Percentiles rank a stretch among this genome's conserved stretches.
Conservation (phyloP, 1,284 basidiomycete species). For the Rugosomyces carneus region DNA sequence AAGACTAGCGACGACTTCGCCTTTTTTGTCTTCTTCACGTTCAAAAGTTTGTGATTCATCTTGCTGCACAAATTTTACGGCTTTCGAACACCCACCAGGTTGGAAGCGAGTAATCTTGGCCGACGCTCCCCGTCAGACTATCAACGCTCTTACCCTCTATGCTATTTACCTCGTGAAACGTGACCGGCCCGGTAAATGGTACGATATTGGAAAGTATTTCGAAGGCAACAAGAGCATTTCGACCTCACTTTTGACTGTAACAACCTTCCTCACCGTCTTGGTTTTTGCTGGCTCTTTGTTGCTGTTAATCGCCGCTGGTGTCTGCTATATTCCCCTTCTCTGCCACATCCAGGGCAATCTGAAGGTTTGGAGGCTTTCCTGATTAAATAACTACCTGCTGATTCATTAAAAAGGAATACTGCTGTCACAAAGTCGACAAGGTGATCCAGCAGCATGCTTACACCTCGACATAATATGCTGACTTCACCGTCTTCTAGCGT, state of each 20-base stretch:
- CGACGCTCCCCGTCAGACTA: constrained; percentile 96
- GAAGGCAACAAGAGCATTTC: constrained; percentile 55
- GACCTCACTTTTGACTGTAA: constrained; percentile 79
- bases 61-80: not conserved
- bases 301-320: constrained; percentile 75
- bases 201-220: constrained; percentile 66
- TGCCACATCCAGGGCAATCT: constrained; percentile 95
- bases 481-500: constrained; percentile 42
- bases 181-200: constrained; percentile 58
- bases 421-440: constrained; percentile 98
- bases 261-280: constrained; percentile 87
- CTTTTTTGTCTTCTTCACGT: constrained; percentile 98
- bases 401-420: constrained; percentile 73
- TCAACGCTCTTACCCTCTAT: constrained; percentile 92
- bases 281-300: constrained; percentile 84
- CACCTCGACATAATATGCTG: constrained; percentile 4
- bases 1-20: constrained; percentile 97
- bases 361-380: constrained; percentile 48
- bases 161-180: constrained; percentile 82
- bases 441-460: constrained; percentile 30
- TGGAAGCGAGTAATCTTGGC: constrained; percentile 95
- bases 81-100: constrained; percentile 39
- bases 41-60: constrained; percentile 71
- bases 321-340: constrained; percentile 89
- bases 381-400: not conserved